Conservation (phyloP, 306 rosid species). For the Cicer pinnatifidum region DNA sequence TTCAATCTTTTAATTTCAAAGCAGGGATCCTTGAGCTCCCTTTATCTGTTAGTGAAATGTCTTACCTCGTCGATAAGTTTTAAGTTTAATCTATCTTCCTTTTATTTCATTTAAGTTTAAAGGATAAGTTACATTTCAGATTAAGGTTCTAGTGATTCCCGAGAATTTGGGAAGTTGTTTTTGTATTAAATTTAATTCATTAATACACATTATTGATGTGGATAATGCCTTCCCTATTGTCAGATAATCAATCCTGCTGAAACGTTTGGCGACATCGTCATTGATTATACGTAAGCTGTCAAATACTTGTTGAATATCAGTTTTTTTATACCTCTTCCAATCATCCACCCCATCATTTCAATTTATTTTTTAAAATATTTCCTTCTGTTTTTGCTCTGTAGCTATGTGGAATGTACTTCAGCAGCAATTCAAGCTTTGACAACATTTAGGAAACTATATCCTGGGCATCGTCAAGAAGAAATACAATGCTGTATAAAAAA, state of each 20-base stretch:
- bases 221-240: constrained; percentile 41
- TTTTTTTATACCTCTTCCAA: constrained; percentile 24
- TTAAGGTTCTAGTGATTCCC: constrained; percentile 27
- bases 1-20: constrained; percentile 25
- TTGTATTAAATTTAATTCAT: constrained; percentile 4
- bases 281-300: constrained; percentile 88
- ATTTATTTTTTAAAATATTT: constrained; percentile 4
- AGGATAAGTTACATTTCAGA: constrained; percentile 20
- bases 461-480: constrained; percentile 71
- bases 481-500: constrained; percentile 61
- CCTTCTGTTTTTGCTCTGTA: constrained; percentile 41
- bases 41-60: constrained; percentile 19
- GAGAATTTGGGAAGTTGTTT: constrained; percentile 21
- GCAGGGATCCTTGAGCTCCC: constrained; percentile 17
- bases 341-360: constrained; percentile 7
- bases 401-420: constrained; percentile 91
- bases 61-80: not conserved
- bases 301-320: constrained; percentile 38
- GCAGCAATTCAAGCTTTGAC: constrained; percentile 84
- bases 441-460: constrained; percentile 62
- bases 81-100: constrained; percentile 18
- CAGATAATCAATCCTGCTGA: constrained; percentile 96
- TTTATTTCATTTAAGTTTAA: constrained; percentile 3
- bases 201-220: constrained; percentile 27
- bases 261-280: constrained; percentile 94